A percentile compares a stretch with the other conserved stretches of the same genome.
phyloP scores from a whole-genome alignment of 805 yeast genomes.

The Cyberlindnera veronae region DNA sequence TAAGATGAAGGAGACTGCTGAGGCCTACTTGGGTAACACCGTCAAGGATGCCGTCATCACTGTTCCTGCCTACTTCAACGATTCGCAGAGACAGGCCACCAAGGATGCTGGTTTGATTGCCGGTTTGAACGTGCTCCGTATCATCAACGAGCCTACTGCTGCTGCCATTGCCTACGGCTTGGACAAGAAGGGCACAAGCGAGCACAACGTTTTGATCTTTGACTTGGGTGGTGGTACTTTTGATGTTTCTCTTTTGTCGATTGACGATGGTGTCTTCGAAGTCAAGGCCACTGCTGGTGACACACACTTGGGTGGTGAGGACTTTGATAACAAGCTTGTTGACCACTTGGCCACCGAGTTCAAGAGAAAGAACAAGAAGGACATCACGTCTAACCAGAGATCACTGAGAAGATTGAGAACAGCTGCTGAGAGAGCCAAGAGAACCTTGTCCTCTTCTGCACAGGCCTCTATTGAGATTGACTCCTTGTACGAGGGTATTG shows the following conservation, averaged over 20 bases:
- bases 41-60: slow-evolving; percentile 83
- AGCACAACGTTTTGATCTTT: slow-evolving; percentile 78
- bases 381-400: slow-evolving; percentile 88
- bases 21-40: slow-evolving; percentile 73
- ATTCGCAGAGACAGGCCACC: slow-evolving; percentile 77
- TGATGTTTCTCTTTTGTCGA: slow-evolving; percentile 91
- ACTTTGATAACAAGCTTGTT: slow-evolving; percentile 94
- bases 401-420: slow-evolving; percentile 98
- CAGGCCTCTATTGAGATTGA: slow-evolving; percentile 96
- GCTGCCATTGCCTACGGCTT: slow-evolving; percentile 82
- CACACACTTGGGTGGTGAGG: slow-evolving; percentile 98
- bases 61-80: slow-evolving; percentile 81
- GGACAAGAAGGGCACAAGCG: slow-evolving; percentile 59
- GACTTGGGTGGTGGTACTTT: slow-evolving; percentile 99
- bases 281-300: slow-evolving; percentile 87
- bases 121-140: slow-evolving; percentile 72
- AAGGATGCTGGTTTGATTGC: slow-evolving; percentile 70
- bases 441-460: slow-evolving; percentile 95
- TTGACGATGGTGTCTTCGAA: slow-evolving; percentile 95
- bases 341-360: slow-evolving; percentile 91
- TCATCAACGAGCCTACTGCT: slow-evolving; percentile 80
- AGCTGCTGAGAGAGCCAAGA: slow-evolving; percentile 99
- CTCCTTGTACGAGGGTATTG: slow-evolving; percentile 94
- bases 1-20: slow-evolving; percentile 94
- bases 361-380: slow-evolving; percentile 98